Conservation (phyloP, 495 filamentous ascomycete genomes). For the Penicillium coprophilum region DNA sequence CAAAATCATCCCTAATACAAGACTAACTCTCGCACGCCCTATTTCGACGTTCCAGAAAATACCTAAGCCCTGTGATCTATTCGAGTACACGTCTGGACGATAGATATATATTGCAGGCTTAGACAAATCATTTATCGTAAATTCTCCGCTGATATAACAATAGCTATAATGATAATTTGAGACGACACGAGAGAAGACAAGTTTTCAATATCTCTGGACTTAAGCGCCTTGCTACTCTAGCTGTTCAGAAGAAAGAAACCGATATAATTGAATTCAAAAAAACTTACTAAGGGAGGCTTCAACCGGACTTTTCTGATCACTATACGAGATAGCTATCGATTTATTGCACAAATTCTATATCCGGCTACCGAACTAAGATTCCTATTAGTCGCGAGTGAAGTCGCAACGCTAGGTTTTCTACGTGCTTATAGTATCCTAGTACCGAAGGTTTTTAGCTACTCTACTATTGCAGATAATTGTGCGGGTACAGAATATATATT, state of each 20-base stretch:
- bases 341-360: conserved; percentile 25
- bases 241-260: conserved; percentile 10
- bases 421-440: conserved; percentile 26
- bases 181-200: no score
- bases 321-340: conserved; percentile 23
- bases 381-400: conserved; percentile 32
- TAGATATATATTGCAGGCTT: conserved; percentile 12
- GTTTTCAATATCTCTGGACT: conserved; percentile 30
- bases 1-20: not conserved
- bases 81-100: conserved; percentile 16
- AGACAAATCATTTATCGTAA: not conserved
- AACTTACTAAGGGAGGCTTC: conserved; percentile 37
- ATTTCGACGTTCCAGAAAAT: not conserved
- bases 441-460: conserved; percentile 14
- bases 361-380: conserved; percentile 10
- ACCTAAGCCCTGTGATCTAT: conserved; percentile 9
- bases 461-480: no score
- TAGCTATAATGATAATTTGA: conserved; percentile 27
- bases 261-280: conserved; percentile 24
- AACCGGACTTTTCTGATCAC: conserved; percentile 30
- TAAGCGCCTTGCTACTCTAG: conserved; percentile 23
- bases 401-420: conserved; percentile 37
- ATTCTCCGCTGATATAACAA: not conserved
- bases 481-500: no score
- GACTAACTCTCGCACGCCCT: not conserved